A percentile compares a stretch with the other conserved stretches of the same genome.
Evolutionary conservation across 176 grass and related monocot species (phyloP).

Genomic region (Musa itinerans): DNA sequence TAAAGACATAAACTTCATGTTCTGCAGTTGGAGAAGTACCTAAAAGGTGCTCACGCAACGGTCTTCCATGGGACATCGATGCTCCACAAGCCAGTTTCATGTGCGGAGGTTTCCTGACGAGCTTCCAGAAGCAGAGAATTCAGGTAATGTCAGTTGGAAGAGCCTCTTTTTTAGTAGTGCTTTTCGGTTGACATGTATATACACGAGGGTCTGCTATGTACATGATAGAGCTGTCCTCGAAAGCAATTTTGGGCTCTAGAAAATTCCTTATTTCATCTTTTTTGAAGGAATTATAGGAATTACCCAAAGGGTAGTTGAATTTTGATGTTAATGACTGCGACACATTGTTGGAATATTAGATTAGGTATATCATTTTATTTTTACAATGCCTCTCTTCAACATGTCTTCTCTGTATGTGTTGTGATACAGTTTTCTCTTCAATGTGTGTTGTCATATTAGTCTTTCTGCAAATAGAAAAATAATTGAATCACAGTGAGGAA

Average conservation of each 20-base stretch:
- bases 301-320: no score
- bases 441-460: no score
- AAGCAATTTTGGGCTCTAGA: background rate
- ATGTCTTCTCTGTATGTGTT: no score
- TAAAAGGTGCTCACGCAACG: slow-evolving; percentile 66
- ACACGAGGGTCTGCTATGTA: background rate
- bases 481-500: no score
- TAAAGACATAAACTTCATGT: background rate
- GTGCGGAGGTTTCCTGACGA: background rate
- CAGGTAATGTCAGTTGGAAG: background rate
- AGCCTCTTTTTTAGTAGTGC: background rate
- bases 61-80: slow-evolving; percentile 69
- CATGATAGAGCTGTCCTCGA: background rate
- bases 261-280: background rate
- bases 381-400: no score
- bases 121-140: background rate
- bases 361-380: no score
- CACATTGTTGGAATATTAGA: no score
- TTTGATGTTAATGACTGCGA: no score
- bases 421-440: no score
- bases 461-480: no score
- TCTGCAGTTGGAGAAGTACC: slow-evolving; percentile 51
- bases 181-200: slow-evolving; percentile 1
- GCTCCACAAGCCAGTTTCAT: slow-evolving; percentile 61
- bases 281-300: no score